These are phyloP conservation scores for Schoenoplectus tabernaemontani DNA, from an alignment of 202 grass and related monocot genomes.

Conservation along the genomic window DNA sequence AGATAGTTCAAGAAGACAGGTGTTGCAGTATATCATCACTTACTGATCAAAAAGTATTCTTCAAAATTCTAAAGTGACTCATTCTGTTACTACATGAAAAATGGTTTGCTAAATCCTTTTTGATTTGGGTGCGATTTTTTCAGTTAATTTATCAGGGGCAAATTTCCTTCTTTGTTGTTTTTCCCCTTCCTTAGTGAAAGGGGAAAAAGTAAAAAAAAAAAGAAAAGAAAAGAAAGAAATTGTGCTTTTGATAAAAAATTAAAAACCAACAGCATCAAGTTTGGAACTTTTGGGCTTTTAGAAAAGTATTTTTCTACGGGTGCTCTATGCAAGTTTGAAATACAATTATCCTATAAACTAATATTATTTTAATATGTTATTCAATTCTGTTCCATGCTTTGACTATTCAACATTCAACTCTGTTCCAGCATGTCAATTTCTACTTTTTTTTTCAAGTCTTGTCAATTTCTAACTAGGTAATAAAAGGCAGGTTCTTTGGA, in stretches of 20 bases:
- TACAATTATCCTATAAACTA: neutral
- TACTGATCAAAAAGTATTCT: neutral
- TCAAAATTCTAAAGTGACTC: neutral
- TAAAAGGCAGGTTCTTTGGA: neutral
- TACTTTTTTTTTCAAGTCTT: neutral
- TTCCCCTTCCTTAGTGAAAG: too few relatives aligned
- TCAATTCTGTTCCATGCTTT: neutral
- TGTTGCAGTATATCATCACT: neutral
- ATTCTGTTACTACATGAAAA: neutral
- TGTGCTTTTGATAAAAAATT: neutral
- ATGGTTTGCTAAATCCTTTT: neutral
- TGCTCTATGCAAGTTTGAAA: neutral
- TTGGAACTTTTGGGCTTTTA: neutral
- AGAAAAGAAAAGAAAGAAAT: too few relatives aligned
- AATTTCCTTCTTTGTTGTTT: too few relatives aligned
- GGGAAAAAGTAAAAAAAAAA: too few relatives aligned
- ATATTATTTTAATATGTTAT: neutral
- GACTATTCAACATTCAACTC: neutral
- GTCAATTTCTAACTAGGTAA: conserved; percentile 5
- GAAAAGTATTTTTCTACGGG: neutral
- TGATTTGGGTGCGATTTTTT: neutral
- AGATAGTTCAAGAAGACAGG: neutral
- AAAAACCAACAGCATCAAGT: neutral
- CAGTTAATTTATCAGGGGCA: neutral
- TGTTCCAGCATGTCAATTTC: neutral